Percentiles rank a stretch among this genome's conserved stretches.
These are phyloP conservation scores for Daldinia eschscholtzii DNA, from an alignment of 2,329 filamentous ascomycete species.

Conservation along the genomic window DNA sequence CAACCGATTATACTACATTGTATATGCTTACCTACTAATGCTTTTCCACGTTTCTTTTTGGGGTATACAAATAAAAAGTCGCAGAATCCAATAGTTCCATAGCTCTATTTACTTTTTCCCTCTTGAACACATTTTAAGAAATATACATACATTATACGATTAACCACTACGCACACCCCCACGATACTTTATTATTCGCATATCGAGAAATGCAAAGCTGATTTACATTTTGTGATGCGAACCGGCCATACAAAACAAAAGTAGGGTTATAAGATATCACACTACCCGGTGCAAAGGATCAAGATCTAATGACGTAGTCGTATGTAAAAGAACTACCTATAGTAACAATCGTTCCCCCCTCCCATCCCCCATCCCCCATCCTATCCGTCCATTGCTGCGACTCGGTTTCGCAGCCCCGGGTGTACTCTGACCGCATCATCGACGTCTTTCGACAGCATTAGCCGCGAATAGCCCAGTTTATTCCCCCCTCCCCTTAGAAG, in stretches of 20 bases:
- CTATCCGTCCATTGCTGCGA: not conserved
- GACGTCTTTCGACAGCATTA: constrained; percentile 14
- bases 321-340: constrained; percentile 12
- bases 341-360: constrained; percentile 33
- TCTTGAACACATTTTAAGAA: not conserved
- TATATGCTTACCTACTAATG: too few species aligned
- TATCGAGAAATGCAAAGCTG: constrained; percentile 21
- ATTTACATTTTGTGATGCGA: not conserved
- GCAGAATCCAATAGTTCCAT: too few species aligned
- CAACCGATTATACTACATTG: too few species aligned
- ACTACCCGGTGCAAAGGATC: constrained; percentile 30
- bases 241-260: constrained; percentile 5
- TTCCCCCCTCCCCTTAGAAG: not conserved
- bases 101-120: too few species aligned
- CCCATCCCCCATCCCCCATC: constrained; percentile 3
- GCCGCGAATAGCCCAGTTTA: constrained; percentile 18
- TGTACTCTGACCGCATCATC: constrained; percentile 23
- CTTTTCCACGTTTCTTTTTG: too few species aligned
- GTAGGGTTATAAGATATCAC: constrained; percentile 39
- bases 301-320: constrained; percentile 41
- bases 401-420: constrained; percentile 17
- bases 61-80: too few species aligned
- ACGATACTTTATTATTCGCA: constrained; percentile 20
- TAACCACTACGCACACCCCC: constrained; percentile 10
- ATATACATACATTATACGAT: constrained; percentile 13